phyloP scores from a whole-genome alignment of 1,139 yeast species.

The Magnusiomyces paraingens region DNA sequence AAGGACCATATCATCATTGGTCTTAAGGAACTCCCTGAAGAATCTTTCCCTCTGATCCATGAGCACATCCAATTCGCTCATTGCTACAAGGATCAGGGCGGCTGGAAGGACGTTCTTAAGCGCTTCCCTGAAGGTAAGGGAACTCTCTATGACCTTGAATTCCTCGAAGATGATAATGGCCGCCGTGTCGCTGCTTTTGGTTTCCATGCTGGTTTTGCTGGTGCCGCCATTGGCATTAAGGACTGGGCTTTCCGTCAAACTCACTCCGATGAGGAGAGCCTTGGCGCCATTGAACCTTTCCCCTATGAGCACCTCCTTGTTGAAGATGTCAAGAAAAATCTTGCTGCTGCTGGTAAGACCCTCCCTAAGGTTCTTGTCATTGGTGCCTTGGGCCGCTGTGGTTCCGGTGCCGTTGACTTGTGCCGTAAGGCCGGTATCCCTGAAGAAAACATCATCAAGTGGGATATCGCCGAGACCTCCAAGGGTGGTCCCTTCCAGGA shows the following conservation, averaged over 20 bases:
- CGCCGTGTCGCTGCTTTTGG: conserved; percentile 99
- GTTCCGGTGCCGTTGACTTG: conserved; percentile 92
- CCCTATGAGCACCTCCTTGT: conserved; percentile 72
- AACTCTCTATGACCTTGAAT: conserved; percentile 84
- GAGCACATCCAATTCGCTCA: conserved; percentile 98
- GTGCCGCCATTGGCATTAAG: conserved; percentile 91
- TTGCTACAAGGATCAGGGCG: conserved; percentile 95
- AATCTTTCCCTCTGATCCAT: conserved; percentile 84
- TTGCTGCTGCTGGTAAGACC: conserved; percentile 53
- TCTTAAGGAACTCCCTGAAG: conserved; percentile 93
- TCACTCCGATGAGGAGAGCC: conserved; percentile 57
- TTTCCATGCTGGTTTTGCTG: conserved; percentile 97
- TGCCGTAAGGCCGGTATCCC: conserved; percentile 83
- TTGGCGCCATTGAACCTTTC: conserved; percentile 66
- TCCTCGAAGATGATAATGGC: conserved; percentile 87
- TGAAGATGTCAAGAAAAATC: conserved; percentile 57
- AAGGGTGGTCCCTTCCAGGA: conserved; percentile 96
- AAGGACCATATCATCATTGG: conserved; percentile 84
- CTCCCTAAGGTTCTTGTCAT: conserved; percentile 79
- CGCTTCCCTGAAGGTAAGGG: conserved; percentile 93
- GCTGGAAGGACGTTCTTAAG: conserved; percentile 86
- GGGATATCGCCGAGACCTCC: conserved; percentile 97
- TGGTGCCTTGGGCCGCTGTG: conserved; percentile 98
- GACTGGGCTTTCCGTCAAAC: conserved; percentile 93
- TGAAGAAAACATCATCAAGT: conserved; percentile 70